These are phyloP conservation scores for Tylopilus subfusipes DNA, from an alignment of 768 basidiomycete species.

Conservation along the genomic window DNA sequence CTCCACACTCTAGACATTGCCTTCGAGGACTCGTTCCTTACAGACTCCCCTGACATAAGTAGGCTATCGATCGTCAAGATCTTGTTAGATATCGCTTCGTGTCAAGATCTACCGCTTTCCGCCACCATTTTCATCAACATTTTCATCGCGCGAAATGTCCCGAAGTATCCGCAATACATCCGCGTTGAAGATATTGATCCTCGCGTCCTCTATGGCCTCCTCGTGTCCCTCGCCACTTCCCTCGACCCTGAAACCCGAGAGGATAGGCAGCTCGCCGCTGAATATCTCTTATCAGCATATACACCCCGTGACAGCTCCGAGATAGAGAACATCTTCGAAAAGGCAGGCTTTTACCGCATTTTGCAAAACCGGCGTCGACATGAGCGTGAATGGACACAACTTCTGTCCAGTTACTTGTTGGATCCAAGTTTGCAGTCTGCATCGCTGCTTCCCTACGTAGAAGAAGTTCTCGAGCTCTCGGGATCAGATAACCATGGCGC, in stretches of 20 bases:
- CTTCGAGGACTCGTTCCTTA: slow-evolving; percentile 90
- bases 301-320: slow-evolving; percentile 75
- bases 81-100: slow-evolving; percentile 71
- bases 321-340: slow-evolving; percentile 66
- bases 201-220: slow-evolving; percentile 66
- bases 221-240: slow-evolving; percentile 76
- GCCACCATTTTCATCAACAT: slow-evolving; percentile 88
- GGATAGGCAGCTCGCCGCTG: slow-evolving; percentile 91
- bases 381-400: slow-evolving; percentile 69
- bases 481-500: slow-evolving; percentile 44
- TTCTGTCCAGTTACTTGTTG: slow-evolving; percentile 70
- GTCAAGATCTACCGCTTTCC: slow-evolving; percentile 47
- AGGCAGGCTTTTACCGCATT: slow-evolving; percentile 89
- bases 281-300: slow-evolving; percentile 89
- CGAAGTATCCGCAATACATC: slow-evolving; percentile 92
- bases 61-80: slow-evolving; percentile 83
- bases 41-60: slow-evolving; percentile 60
- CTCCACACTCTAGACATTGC: slow-evolving; percentile 92
- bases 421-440: slow-evolving; percentile 60
- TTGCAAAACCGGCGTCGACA: slow-evolving; percentile 76
- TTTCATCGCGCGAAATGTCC: slow-evolving; percentile 93
- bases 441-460: slow-evolving; percentile 64
- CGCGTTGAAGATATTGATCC: slow-evolving; percentile 44
- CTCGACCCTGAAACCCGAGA: slow-evolving; percentile 75
- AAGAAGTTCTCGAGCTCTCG: slow-evolving; percentile 55